Evolutionary conservation across 345 rosid species (phyloP).

Genomic region (Dipteronia sinensis): DNA sequence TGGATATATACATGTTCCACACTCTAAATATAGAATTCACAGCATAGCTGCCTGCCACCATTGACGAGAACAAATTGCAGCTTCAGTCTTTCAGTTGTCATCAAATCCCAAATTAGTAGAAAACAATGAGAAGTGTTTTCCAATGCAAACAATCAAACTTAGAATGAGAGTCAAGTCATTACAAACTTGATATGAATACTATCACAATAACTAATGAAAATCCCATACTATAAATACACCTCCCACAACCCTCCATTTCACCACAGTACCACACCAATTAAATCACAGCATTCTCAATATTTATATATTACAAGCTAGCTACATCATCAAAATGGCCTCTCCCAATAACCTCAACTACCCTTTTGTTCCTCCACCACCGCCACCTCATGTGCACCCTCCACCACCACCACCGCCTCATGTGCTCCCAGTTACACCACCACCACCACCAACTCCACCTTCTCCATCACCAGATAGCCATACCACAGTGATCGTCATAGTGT

Average conservation of each 20-base stretch:
- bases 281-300: background rate
- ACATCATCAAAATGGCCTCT: conserved; percentile 45
- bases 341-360: conserved; percentile 29
- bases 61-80: background rate
- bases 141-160: conserved; percentile 65
- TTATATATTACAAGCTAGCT: background rate
- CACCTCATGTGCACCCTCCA: conserved; percentile 20
- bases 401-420: background rate
- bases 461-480: conserved; percentile 51
- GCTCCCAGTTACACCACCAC: background rate
- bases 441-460: conserved; percentile 29
- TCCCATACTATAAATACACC: conserved; percentile 47
- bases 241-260: conserved; percentile 23
- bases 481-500: conserved; percentile 52
- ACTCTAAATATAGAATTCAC: background rate
- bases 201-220: conserved; percentile 1
- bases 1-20: too few relatives aligned
- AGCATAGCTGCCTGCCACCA: background rate
- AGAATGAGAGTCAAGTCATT: conserved; percentile 55
- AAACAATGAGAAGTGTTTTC: conserved; percentile 47
- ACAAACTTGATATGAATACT: conserved; percentile 37
- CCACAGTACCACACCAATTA: conserved; percentile 11
- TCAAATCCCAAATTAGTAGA: background rate
- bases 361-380: conserved; percentile 14
- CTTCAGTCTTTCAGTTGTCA: background rate